Evolutionary conservation across 2,329 filamentous ascomycete species (phyloP).

Genomic region (Claviceps sp.): DNA sequence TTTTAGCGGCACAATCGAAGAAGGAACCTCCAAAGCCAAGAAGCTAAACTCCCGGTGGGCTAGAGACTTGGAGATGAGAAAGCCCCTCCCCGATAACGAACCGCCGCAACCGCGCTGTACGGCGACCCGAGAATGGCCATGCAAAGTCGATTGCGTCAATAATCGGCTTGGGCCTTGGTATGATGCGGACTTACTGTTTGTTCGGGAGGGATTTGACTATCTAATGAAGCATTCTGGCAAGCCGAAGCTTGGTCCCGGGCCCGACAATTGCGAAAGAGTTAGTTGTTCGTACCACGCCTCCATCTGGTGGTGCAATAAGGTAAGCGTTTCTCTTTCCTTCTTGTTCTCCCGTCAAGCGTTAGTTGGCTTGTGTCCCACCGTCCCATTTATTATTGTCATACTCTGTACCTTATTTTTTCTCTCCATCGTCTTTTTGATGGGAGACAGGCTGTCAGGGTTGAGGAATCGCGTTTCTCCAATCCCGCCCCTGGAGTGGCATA

Average conservation of each 20-base stretch:
- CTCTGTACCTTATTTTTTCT: too few relatives aligned
- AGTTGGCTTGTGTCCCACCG: too few relatives aligned
- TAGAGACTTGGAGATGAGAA: not conserved
- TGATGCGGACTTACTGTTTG: too few relatives aligned
- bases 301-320: slow-evolving; percentile 5
- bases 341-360: not conserved
- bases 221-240: not conserved
- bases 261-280: not conserved
- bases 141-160: not conserved
- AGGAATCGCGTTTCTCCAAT: too few relatives aligned
- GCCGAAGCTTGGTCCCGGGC: not conserved
- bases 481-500: too few relatives aligned
- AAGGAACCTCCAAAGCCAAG: not conserved
- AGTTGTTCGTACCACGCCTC: not conserved
- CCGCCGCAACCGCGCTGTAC: not conserved
- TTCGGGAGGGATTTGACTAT: not conserved
- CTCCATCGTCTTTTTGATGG: too few relatives aligned
- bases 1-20: not conserved
- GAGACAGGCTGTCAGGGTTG: too few relatives aligned
- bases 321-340: not conserved
- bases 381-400: too few relatives aligned
- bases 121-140: not conserved
- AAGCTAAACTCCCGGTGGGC: not conserved
- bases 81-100: not conserved
- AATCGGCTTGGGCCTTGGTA: too few relatives aligned